A percentile compares a stretch with the other conserved stretches of the same genome.
Conservation (phyloP, 2,329 filamentous ascomycete species). For the Fusarium humuli region DNA sequence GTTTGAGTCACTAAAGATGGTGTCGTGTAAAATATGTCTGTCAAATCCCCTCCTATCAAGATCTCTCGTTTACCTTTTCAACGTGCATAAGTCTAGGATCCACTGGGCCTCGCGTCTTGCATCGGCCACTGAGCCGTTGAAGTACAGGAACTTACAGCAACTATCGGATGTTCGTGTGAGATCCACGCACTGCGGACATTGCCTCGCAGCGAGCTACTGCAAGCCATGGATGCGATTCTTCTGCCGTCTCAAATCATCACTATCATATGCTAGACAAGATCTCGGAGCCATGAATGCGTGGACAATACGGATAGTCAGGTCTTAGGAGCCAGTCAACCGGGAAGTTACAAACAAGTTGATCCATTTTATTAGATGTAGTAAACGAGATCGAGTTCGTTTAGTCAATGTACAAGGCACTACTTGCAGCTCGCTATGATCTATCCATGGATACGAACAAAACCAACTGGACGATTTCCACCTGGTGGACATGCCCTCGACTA, state of each 20-base stretch:
- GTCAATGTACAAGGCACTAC: constrained; percentile 13
- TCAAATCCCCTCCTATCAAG: constrained; percentile 39
- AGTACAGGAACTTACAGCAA: constrained; percentile 32
- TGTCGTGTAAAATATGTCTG: constrained; percentile 32
- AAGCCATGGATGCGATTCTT: constrained; percentile 36
- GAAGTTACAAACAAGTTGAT: background rate
- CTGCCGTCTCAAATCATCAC: constrained; percentile 26
- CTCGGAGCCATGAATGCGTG: constrained; percentile 7
- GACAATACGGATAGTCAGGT: constrained; percentile 10
- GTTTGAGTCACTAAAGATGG: constrained; percentile 35
- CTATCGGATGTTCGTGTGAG: constrained; percentile 34
- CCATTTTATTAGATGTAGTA: constrained; percentile 24
- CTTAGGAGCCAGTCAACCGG: background rate
- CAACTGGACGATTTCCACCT: constrained; percentile 3
- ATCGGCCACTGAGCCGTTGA: constrained; percentile 7
- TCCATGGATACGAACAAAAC: constrained; percentile 5
- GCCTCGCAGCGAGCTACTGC: constrained; percentile 40
- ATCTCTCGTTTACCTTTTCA: constrained; percentile 27
- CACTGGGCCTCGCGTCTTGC: constrained; percentile 31
- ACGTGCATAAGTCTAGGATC: constrained; percentile 40
- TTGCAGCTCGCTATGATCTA: background rate
- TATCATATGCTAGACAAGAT: constrained; percentile 19
- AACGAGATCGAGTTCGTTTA: constrained; percentile 19
- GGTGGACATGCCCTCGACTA: constrained; percentile 1
- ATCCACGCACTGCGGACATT: constrained; percentile 37